Evolutionary conservation across 169 alveolate genomes (phyloP), one percentile per base, ranked within the genome.

Genomic region (Babesia ovata): DNA sequence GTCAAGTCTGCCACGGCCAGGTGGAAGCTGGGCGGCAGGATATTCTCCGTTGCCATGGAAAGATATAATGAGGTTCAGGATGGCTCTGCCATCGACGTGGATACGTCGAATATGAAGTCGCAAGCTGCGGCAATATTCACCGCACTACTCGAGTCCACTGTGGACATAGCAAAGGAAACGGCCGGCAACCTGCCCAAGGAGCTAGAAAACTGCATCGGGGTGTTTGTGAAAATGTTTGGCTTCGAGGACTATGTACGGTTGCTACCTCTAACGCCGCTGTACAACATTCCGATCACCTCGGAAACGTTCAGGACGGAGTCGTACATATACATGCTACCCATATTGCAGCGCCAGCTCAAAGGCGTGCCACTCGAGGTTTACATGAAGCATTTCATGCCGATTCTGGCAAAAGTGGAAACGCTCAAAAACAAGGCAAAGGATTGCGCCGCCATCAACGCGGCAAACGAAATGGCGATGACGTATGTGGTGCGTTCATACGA

Each of bases 151-250:
- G 82, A 69, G n/a, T 8, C 67, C 21, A 61, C 65, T 4, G 21
- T 81, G 42, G 78, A 81, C 36, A 74, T 81, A 53, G 61, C 69
- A 39, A 62, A 57, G 67, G 88, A 81, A 42, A n/a, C 75, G 22
- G 69, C 57, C 4, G 88, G 88, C 10, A 58, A 29, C 42, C 42
- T 81, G 26, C 78, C 75, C 59, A 60, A 72, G 79, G 88, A 81
- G 39, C 59, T 72, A 22, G 88, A 81, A 60, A 71, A 70, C 22
- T 81, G 88, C 67, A 17, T 81, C 54, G 85, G 88, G 60, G 4
- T 65, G n/a, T 81, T 63, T 46, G 42, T 71, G n/a, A 39, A 11
- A 29, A 69, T 46, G n/a, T 81, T 81, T 61, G 88, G 88, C 24
- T 24, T 81, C 22, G 85, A 81, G 49, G 58, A 42, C n/a, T 81